Base-by-base conservation (phyloP, 441 rosid species). In the Adansonia rubrostipa region DNA sequence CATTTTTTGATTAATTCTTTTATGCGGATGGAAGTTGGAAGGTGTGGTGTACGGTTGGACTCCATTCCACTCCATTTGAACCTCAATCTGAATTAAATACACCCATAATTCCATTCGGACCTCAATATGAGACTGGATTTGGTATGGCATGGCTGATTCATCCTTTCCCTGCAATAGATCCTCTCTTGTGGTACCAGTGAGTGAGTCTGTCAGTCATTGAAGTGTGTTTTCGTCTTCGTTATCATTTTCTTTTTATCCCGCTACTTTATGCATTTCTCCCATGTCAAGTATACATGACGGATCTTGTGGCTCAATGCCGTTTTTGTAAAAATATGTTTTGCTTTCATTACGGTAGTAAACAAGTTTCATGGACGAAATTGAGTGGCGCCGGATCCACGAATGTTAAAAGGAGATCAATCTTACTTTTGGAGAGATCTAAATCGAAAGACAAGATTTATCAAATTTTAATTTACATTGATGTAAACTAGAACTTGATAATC, bases 1-100 rank as follows among this genome's bases (percentile, higher is more conserved):
- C 76, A 62, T 62, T 62, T 62, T 62, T 62, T 80, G 75, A 54
- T 83, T 86, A 82, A 84, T 90, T 87, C 86, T 82, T 88, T 19
- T 85, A 77, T 77, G 88, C 87, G 78, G 85, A 84, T 72, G 71
- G 66, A 62, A 51, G 61, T 44, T 68, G 14, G 77, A 83, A 71
- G 77, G 77, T 65, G 70, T 76, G 61, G 45, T 57, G 11, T 56
- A 61, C 68, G 11, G 14, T 62, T 28, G 17, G 42, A 0, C 22
- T 61, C 9, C 67, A 50, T 13, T 56, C 19, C 22, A 56, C 61
- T 9, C 14, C 14, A 9, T 62, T 67, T 50, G 73, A 66, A 66
- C 14, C 79, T 53, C 48, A 60, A 74, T 68, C 70, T 14, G 19
- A 36, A 36, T 36, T 36, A 36, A 36, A 5, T 36, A 36, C 42